Percentiles rank a stretch among this genome's conserved stretches.
Evolutionary conservation across 1,284 basidiomycete species (phyloP).

Genomic region (Apiotrichum gamsii): DNA sequence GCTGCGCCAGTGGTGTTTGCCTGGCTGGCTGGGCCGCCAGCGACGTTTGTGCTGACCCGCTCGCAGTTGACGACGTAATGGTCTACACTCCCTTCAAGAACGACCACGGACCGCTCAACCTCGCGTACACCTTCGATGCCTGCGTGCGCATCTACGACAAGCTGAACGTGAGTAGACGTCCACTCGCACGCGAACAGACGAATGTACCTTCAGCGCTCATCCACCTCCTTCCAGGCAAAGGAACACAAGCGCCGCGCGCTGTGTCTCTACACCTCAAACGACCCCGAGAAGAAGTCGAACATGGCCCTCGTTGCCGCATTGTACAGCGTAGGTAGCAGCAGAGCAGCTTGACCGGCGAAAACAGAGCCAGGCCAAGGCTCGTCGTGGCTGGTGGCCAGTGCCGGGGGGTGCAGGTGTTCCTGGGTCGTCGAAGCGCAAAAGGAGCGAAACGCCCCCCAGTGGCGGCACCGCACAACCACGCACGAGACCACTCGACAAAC

Average conservation of each 20-base stretch:
- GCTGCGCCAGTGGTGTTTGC: no score
- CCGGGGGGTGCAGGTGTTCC: no score
- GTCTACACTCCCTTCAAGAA: conserved; percentile 90
- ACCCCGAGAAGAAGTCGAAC: conserved; percentile 84
- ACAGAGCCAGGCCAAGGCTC: not conserved
- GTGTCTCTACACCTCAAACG: conserved; percentile 81
- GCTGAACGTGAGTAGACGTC: conserved; percentile 64
- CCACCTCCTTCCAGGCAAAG: conserved; percentile 54
- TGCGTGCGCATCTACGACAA: conserved; percentile 88
- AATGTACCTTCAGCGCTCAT: conserved; percentile 6
- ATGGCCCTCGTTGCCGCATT: conserved; percentile 86
- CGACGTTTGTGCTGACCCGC: not conserved
- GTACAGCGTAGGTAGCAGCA: conserved; percentile 51
- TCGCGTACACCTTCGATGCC: conserved; percentile 87
- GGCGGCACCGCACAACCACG: no score
- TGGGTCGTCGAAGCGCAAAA: no score
- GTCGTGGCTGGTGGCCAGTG: not conserved
- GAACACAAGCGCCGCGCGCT: conserved; percentile 52
- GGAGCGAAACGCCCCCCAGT: no score
- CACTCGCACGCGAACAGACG: no score
- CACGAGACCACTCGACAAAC: no score
- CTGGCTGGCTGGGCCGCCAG: not conserved
- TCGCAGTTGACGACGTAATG: conserved; percentile 66
- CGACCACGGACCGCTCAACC: conserved; percentile 90
- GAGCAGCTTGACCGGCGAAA: not conserved